Evolutionary conservation across 2,329 filamentous ascomycete genomes (phyloP), one percentile per base, ranked within the genome.

Genomic region (Aureobasidium sp.): DNA sequence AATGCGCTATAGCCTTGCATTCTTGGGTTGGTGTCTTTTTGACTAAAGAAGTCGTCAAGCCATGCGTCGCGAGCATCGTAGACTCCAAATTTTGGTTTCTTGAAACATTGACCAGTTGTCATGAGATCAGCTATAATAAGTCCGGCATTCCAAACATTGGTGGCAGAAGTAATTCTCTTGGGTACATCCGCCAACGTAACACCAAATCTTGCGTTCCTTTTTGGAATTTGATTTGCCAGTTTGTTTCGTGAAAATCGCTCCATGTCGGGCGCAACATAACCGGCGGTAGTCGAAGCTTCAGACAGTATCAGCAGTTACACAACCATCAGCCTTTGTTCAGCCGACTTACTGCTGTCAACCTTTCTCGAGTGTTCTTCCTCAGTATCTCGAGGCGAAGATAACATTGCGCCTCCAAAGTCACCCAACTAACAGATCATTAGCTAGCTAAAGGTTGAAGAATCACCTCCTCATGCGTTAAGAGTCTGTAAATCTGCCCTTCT

Each of bases 361-460:
- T 56, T 56, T 4, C 35, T 24, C 11, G 9, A n/a, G 12, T 56
- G 52, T 44, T n/a, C 17, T n/a, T 44, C 6, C 24, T n/a, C 8
- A 27, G 24, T 19, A 2, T 56, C 52, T 5, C 22, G 39, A 5
- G 39, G 11, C 11, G 27, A 29, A 22, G 22, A 56, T 19, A 56
- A n/a, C 22, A 56, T 56, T 19, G 56, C 42, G 14, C 56, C 56
- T n/a, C 56, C 56, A 40, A 59, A 59, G 14, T 59, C 56, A 17
- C n/a, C 56, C 44, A 59, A 48, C 56, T 58, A 47, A 17, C 3
- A 44, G 7, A 15, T 22, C 14, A 7, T 44, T 24, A 44, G 39
- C n/a, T 6, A 39, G 24, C 12, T 17, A 33, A 6, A 31, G n/a
- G 4, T 5, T 27, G 31, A 33, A 33, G 31, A 33, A 11, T 33